A percentile compares a stretch with the other conserved stretches of the same genome.
These are phyloP conservation scores for Leucocoprinus leucothites DNA, from an alignment of 768 basidiomycete species.

Conservation along the genomic window DNA sequence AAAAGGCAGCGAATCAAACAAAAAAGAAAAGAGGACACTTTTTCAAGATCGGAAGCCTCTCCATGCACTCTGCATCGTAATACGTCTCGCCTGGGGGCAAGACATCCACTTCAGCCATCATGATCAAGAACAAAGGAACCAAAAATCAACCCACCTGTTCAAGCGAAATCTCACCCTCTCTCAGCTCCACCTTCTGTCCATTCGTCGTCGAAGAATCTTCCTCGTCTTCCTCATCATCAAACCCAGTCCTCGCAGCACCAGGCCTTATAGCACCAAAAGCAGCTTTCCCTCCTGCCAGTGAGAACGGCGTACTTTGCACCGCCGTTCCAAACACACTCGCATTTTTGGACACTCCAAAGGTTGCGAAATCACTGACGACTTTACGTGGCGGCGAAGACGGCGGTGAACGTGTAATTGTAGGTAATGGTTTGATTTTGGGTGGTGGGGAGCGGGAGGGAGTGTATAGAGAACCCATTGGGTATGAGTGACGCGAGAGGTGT, in stretches of 20 bases:
- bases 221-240: conserved; percentile 72
- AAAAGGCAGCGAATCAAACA: background rate
- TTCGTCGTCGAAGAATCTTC: conserved; percentile 49
- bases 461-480: conserved; percentile 43
- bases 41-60: conserved; percentile 55
- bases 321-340: conserved; percentile 84
- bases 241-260: conserved; percentile 28
- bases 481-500: conserved; percentile 50
- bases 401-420: conserved; percentile 18
- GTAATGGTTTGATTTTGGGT: conserved; percentile 33
- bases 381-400: conserved; percentile 77
- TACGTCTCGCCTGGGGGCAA: conserved; percentile 63
- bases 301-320: conserved; percentile 78
- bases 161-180: conserved; percentile 83
- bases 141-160: conserved; percentile 68
- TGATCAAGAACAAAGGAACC: background rate
- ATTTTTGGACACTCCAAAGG: conserved; percentile 73
- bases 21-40: conserved; percentile 14
- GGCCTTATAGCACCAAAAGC: conserved; percentile 79
- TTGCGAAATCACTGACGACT: conserved; percentile 84
- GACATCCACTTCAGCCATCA: conserved; percentile 5
- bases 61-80: conserved; percentile 91
- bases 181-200: conserved; percentile 71
- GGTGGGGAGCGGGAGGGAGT: conserved; percentile 40
- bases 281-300: conserved; percentile 73